Percentiles rank a stretch among this genome's conserved stretches.
Evolutionary conservation across 2,329 filamentous ascomycete genomes (phyloP).

Genomic region (Chaetomium globosum): DNA sequence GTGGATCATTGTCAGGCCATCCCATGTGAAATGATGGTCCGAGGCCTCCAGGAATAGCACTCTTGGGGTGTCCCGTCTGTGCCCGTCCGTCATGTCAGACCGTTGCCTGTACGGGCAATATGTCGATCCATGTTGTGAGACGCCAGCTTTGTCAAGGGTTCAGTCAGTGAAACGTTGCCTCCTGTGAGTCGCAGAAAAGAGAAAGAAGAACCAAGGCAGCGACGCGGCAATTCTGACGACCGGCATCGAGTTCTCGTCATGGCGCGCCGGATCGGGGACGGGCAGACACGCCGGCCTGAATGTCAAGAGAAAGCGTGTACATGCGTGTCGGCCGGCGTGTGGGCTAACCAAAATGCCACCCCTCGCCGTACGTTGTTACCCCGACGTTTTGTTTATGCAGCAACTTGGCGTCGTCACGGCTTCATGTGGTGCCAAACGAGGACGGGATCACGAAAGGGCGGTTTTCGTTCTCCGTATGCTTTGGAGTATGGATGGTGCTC

Average conservation of each 20-base stretch:
- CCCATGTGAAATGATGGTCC: slow-evolving; percentile 20
- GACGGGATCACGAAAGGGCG: background rate
- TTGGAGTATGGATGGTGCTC: background rate
- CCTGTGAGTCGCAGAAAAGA: slow-evolving; percentile 3
- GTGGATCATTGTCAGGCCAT: slow-evolving; percentile 10
- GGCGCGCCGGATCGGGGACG: background rate
- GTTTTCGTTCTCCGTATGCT: background rate
- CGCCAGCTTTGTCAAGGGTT: background rate
- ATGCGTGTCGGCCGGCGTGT: slow-evolving; percentile 4
- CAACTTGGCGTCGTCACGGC: background rate
- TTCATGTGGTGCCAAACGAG: background rate
- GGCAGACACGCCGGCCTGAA: background rate
- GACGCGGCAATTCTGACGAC: slow-evolving; percentile 6
- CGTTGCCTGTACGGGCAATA: background rate
- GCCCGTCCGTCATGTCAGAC: background rate
- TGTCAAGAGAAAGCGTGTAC: background rate
- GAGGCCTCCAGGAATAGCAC: slow-evolving; percentile 15
- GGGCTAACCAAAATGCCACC: background rate
- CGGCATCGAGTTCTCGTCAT: slow-evolving; percentile 12
- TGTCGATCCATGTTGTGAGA: slow-evolving; percentile 21
- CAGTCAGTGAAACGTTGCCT: slow-evolving; percentile 15
- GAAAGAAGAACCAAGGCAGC: slow-evolving; percentile 14
- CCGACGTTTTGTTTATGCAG: background rate
- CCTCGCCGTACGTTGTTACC: background rate
- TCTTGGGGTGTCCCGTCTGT: background rate